Base-by-base conservation (phyloP, 148 eudicot species). In the Selenicereus undatus region DNA sequence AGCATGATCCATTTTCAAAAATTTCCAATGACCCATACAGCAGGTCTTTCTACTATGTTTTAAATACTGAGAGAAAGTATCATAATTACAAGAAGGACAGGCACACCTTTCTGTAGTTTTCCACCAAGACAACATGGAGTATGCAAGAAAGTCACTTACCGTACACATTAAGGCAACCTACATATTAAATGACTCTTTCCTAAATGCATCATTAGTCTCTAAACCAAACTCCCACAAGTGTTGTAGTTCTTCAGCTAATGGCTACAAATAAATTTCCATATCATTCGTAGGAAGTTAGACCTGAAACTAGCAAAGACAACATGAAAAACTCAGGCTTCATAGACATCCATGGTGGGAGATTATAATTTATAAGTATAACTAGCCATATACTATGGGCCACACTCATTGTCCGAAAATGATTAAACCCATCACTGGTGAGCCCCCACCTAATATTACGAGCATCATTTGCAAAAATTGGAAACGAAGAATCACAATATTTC, bases 121-220 rank as follows among this genome's bases (percentile, higher is more conserved):
- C 36, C 39, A 29, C 29, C 73, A 42, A 3, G 42, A 70, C 21
- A 70, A 70, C 73, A 70, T 70, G 7, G 73, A 70, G 21, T 70
- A 78, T 3, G 69, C 30, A 0, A 56, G 80, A 64, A 78, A 78
- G n/a, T 65, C 73, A 78, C 35, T 78, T 10, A 64, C 64, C 3
- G 73, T 78, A 5, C 72, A 62, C 52, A 9, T 39, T 32, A 78
- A 39, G 13, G 54, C 11, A 11, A 18, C 80, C 64, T 35, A 11
- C 73, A 78, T 62, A 3, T 21, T 11, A 30, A 78, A 78, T 13
- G 20, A 32, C 32, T 78, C 30, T 6, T 64, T 22, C 39, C n/a
- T 42, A 5, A 16, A 78, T 27, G 71, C 26, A 66, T 78, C 72
- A 42, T 78, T 65, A 21, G 73, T n/a, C 30, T 78, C 56, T 14